Evolutionary conservation across 1,284 basidiomycete genomes (phyloP), one percentile per base, ranked within the genome.

Genomic region (Ustilago curta): DNA sequence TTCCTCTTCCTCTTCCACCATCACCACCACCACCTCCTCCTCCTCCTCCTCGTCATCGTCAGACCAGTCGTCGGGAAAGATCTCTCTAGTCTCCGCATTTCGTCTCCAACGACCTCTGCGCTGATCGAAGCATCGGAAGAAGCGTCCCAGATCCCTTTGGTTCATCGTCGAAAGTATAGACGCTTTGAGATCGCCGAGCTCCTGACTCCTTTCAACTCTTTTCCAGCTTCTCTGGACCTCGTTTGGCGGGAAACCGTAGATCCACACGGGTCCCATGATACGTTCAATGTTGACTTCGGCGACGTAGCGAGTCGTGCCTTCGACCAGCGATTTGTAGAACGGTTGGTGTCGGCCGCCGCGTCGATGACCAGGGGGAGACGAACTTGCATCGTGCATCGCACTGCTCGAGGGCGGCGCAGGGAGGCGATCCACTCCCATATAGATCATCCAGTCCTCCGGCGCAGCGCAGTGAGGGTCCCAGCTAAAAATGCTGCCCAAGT

Each of bases 351-450:
- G 23, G 4, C 72, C 72, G 9, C 60, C 60, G 2, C 60, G 55
- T 14, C 42, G 12, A n/a, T 42, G 14, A 12, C 18, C n/a, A 9
- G 27, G 18, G 16, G 16, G 5, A n/a, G 27, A 29, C 18, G 27
- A 27, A 31, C 16, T 8, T n/a, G 45, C 5, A 31, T 45, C 14
- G 11, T 3, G 25, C 5, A 7, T 8, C 21, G 31, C 32, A 4
- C 4, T 5, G 4, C 8, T 39, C 4, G 25, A 42, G 37, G 37
- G 19, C 7, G 37, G 19, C 7, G 65, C 39, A 6, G 73, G 73
- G 0, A 79, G 58, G n/a, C 54, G 54, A 43, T 77, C 72, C 0
- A 79, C 75, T 27, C 74, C 76, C 78, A 80, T 80, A 43, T 63
- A 62, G 42, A 58, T 39, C 43, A 78, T 78, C 78, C 78, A 79